Percentiles rank a stretch among this genome's conserved stretches.
Conservation (phyloP, 2,329 filamentous ascomycete genomes). For the Colletotrichum sp. region DNA sequence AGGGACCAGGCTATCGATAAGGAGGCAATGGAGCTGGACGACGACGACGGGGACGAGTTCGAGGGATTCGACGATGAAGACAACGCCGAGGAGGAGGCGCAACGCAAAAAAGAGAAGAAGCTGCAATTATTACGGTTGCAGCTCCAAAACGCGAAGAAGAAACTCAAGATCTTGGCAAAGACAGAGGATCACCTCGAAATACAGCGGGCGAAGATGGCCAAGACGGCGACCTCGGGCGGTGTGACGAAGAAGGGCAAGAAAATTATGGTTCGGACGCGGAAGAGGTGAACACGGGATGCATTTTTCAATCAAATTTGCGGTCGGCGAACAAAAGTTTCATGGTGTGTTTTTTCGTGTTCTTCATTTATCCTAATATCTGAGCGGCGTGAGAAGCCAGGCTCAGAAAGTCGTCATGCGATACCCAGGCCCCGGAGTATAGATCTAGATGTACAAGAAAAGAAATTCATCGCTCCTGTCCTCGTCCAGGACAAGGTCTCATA, state of each 20-base stretch:
- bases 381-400: conserved; percentile 15
- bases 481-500: background rate
- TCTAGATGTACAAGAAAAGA: conserved; percentile 20
- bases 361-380: conserved; percentile 17
- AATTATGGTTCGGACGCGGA: conserved; percentile 66
- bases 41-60: conserved; percentile 29
- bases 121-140: conserved; percentile 52
- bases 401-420: conserved; percentile 25
- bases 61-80: conserved; percentile 23
- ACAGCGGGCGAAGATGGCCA: conserved; percentile 68
- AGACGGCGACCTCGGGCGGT: conserved; percentile 65
- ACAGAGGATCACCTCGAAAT: conserved; percentile 63
- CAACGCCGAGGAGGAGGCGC: conserved; percentile 31
- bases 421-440: conserved; percentile 20
- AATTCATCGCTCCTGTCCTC: conserved; percentile 10
- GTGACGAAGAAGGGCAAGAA: conserved; percentile 65
- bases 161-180: conserved; percentile 57
- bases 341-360: conserved; percentile 5
- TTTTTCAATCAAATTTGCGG: background rate
- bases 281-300: conserved; percentile 46
- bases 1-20: conserved; percentile 33
- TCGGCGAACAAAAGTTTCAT: conserved; percentile 6
- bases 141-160: conserved; percentile 55
- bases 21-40: conserved; percentile 28
- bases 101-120: conserved; percentile 45